phyloP scores from a whole-genome alignment of 371 early-diverging fungal genomes.

The Apophysomyces trapeziformis region DNA sequence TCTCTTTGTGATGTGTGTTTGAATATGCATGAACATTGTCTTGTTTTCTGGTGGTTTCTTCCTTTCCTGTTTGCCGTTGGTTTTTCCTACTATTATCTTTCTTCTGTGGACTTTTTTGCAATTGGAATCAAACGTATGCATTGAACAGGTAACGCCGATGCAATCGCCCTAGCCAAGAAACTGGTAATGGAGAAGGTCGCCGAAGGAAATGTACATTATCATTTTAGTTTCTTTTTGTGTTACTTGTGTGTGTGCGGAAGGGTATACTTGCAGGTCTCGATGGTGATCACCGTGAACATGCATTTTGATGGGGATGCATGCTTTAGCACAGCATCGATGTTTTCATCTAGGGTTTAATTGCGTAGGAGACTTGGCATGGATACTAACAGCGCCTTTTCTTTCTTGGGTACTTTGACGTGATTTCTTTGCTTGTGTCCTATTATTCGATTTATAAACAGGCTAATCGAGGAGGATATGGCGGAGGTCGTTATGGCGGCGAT shows the following conservation, averaged over 20 bases:
- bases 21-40: conserved; percentile 16
- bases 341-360: conserved; percentile 18
- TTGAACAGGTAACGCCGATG: conserved; percentile 53
- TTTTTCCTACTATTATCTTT: background rate
- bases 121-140: conserved; percentile 29
- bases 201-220: conserved; percentile 46
- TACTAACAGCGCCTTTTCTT: conserved; percentile 19
- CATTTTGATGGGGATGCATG: conserved; percentile 10
- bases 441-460: conserved; percentile 22
- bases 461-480: conserved; percentile 36
- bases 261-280: conserved; percentile 8
- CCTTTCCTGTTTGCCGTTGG: background rate
- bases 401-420: background rate
- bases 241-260: conserved; percentile 15
- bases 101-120: conserved; percentile 19
- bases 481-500: conserved; percentile 39
- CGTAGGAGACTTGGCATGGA: conserved; percentile 1
- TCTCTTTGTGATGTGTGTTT: conserved; percentile 18
- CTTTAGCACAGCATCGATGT: background rate
- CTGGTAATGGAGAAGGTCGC: conserved; percentile 63
- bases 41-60: conserved; percentile 11
- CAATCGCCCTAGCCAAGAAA: conserved; percentile 59
- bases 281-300: conserved; percentile 1
- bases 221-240: conserved; percentile 19
- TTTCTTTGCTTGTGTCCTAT: conserved; percentile 4